Evolutionary conservation across 83 land plant species (phyloP).

Genomic region (Thuja plicata): DNA sequence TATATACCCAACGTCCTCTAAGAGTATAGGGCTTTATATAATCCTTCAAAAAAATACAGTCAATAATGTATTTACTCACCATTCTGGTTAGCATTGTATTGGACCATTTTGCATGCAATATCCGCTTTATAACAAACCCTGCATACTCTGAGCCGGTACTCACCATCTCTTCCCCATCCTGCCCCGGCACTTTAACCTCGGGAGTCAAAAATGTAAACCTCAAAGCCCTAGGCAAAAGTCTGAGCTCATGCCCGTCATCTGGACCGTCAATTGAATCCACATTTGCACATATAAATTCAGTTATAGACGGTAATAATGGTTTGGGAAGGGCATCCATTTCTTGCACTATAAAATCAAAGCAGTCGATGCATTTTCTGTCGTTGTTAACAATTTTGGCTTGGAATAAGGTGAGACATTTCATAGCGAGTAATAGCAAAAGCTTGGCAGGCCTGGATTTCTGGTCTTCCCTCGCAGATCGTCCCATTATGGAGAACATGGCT

Average conservation of each 20-base stretch:
- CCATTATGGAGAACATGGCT: neutral
- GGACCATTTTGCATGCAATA: conserved; percentile 13
- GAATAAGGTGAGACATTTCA: conserved; percentile 8
- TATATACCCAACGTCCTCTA: neutral
- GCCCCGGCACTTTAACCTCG: conserved; percentile 13
- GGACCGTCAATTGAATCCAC: neutral
- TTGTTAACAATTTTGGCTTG: neutral
- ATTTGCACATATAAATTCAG: neutral
- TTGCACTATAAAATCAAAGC: conserved; percentile 9
- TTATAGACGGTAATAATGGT: neutral
- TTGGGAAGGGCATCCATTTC: conserved; percentile 14
- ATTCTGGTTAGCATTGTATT: conserved; percentile 6
- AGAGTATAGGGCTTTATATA: neutral
- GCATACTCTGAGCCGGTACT: conserved; percentile 8
- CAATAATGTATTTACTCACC: neutral
- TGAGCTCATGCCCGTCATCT: conserved; percentile 13
- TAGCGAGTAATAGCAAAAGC: neutral
- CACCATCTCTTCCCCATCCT: conserved; percentile 10
- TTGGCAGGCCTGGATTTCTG: neutral
- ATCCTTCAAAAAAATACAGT: neutral
- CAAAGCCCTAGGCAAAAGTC: conserved; percentile 11
- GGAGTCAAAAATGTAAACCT: neutral
- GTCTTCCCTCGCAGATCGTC: neutral
- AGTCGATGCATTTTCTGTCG: conserved; percentile 14
- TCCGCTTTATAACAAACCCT: conserved; percentile 13